Evolutionary conservation across 192 early-diverging fungal species (phyloP).

Genomic region (Podila verticillata): DNA sequence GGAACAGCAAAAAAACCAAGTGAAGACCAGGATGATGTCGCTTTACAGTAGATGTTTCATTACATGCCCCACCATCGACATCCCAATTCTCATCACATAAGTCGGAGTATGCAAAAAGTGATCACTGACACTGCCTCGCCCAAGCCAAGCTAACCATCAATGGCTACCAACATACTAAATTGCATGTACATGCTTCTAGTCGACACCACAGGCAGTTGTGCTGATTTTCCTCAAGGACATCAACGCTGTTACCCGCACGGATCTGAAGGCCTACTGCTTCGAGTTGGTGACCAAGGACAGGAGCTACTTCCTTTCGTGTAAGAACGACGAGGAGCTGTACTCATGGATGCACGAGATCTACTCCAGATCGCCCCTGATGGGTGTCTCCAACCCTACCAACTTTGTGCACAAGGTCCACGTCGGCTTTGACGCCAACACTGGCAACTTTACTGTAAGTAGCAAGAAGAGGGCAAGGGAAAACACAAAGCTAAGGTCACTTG

Average conservation of each 20-base stretch:
- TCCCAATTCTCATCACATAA: too few species aligned
- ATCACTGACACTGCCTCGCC: too few species aligned
- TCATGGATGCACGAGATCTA: slow-evolving; percentile 99
- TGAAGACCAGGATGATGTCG: too few species aligned
- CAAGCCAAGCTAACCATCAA: too few species aligned
- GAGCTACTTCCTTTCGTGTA: slow-evolving; percentile 91
- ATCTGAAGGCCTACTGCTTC: slow-evolving; percentile 94
- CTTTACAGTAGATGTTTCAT: too few species aligned
- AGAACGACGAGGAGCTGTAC: slow-evolving; percentile 97
- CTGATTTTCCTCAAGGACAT: slow-evolving; percentile 95
- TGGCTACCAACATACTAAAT: too few species aligned
- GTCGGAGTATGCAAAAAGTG: too few species aligned
- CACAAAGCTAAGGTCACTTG: too few species aligned
- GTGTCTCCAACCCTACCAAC: slow-evolving; percentile 87
- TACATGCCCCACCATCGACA: too few species aligned
- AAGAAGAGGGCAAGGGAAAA: too few species aligned
- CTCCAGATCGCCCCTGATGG: slow-evolving; percentile 81
- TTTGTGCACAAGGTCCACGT: slow-evolving; percentile 89
- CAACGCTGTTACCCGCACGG: slow-evolving; percentile 84
- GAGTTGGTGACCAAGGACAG: slow-evolving; percentile 94
- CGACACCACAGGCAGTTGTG: slow-evolving; percentile 86
- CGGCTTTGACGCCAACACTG: slow-evolving; percentile 71
- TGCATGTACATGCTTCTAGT: slow-evolving; percentile 52
- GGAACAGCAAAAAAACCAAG: too few species aligned
- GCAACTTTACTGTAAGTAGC: slow-evolving; percentile 66